Conservation (phyloP, 2,329 filamentous ascomycete species). For the Ascochyta clinopodiicola region DNA sequence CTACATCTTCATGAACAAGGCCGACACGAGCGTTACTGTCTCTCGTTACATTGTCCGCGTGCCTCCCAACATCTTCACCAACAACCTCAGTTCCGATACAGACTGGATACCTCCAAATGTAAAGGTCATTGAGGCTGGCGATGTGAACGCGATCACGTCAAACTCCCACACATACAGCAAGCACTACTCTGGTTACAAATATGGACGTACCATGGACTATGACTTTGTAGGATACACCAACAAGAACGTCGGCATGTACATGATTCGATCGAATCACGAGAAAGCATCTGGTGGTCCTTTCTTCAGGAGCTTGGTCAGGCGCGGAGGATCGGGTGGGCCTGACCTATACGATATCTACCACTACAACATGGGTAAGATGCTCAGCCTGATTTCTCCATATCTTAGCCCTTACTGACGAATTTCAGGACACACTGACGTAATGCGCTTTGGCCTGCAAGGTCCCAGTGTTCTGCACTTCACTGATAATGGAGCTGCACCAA, state of each 20-base stretch:
- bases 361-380: slow-evolving; percentile 50
- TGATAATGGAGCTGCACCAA: slow-evolving; percentile 46
- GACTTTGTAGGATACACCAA: slow-evolving; percentile 51
- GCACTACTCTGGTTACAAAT: slow-evolving; percentile 50
- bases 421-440: slow-evolving; percentile 47
- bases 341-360: slow-evolving; percentile 55
- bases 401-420: not conserved
- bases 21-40: slow-evolving; percentile 48
- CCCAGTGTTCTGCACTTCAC: slow-evolving; percentile 52
- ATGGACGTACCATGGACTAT: slow-evolving; percentile 50
- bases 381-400: not conserved
- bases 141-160: slow-evolving; percentile 21
- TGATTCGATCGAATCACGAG: slow-evolving; percentile 52
- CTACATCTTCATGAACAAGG: slow-evolving; percentile 55
- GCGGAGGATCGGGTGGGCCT: slow-evolving; percentile 44
- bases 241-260: slow-evolving; percentile 46
- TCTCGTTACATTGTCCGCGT: slow-evolving; percentile 48
- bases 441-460: slow-evolving; percentile 53
- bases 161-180: slow-evolving; percentile 49
- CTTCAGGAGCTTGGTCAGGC: slow-evolving; percentile 50
- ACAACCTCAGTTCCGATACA: slow-evolving; percentile 44
- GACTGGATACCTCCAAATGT: slow-evolving; percentile 36
- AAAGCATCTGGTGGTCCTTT: slow-evolving; percentile 51
- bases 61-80: slow-evolving; percentile 32
- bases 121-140: slow-evolving; percentile 28